Conservation (phyloP, 179 eudicot species). For the Kewa caespitosa region DNA sequence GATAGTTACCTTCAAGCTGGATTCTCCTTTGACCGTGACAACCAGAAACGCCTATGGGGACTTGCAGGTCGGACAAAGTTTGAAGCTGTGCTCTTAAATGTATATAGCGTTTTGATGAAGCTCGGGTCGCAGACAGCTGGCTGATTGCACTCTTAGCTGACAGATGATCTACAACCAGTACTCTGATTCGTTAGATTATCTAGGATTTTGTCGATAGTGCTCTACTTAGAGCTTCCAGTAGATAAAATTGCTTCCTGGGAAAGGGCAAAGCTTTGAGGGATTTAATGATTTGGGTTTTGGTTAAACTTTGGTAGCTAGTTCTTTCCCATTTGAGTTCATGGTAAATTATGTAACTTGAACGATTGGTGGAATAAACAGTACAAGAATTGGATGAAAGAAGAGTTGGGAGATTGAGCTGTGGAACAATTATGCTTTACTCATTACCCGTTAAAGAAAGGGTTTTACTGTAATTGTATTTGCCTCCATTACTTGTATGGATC, state of each 20-base stretch:
- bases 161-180: not conserved
- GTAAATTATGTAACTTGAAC: not conserved
- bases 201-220: not conserved
- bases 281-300: not conserved
- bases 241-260: not conserved
- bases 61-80: not conserved
- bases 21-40: not conserved
- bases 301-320: not conserved
- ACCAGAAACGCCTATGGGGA: not conserved
- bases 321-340: not conserved
- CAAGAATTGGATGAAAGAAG: constrained; percentile 5
- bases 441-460: too few species aligned
- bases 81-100: not conserved
- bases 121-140: not conserved
- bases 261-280: not conserved
- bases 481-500: too few species aligned
- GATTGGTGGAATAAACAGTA: not conserved
- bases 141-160: not conserved
- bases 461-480: too few species aligned
- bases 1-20: not conserved
- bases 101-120: not conserved
- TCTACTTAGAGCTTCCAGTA: not conserved
- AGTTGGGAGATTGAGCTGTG: not conserved
- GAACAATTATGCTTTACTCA: not conserved
- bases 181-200: not conserved